Evolutionary conservation across 805 yeast species (phyloP).

Genomic region (Candida alai): DNA sequence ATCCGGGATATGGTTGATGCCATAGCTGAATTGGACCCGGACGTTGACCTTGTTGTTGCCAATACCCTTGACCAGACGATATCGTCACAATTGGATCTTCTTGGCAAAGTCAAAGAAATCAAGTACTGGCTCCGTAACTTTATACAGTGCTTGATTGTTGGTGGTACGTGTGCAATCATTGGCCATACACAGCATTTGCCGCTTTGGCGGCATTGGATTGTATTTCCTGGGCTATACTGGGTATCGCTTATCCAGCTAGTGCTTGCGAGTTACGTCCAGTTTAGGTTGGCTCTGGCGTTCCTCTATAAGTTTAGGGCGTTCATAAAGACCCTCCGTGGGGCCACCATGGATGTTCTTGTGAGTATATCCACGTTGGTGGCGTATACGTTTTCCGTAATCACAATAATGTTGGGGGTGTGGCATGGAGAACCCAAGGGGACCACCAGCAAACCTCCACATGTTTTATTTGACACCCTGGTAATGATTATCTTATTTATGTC

Average conservation of each 20-base stretch:
- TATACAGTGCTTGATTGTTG: slow-evolving; percentile 48
- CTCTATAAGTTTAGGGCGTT: slow-evolving; percentile 63
- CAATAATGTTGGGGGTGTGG: slow-evolving; percentile 51
- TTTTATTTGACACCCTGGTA: slow-evolving; percentile 79
- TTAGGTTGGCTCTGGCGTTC: slow-evolving; percentile 64
- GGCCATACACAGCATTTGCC: slow-evolving; percentile 43
- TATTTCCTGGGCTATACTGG: slow-evolving; percentile 60
- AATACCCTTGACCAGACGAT: slow-evolving; percentile 50
- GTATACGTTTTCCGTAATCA: slow-evolving; percentile 64
- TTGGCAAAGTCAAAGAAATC: slow-evolving; percentile 70
- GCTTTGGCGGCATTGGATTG: slow-evolving; percentile 26
- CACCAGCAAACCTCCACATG: slow-evolving; percentile 52
- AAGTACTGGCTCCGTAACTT: slow-evolving; percentile 63
- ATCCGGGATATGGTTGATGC: slow-evolving; percentile 56
- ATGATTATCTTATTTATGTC: slow-evolving; percentile 84
- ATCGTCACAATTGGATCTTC: slow-evolving; percentile 61
- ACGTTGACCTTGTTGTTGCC: slow-evolving; percentile 48
- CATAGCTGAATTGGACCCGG: slow-evolving; percentile 43
- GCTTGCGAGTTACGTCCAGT: slow-evolving; percentile 58
- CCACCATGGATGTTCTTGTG: slow-evolving; percentile 91
- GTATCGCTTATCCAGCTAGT: slow-evolving; percentile 60
- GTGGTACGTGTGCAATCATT: slow-evolving; percentile 57
- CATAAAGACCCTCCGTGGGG: slow-evolving; percentile 50
- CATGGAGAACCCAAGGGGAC: too few relatives aligned
- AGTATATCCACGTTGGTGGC: slow-evolving; percentile 79